Evolutionary conservation across 495 filamentous ascomycete species (phyloP).

Genomic region (Talaromyces ruber): DNA sequence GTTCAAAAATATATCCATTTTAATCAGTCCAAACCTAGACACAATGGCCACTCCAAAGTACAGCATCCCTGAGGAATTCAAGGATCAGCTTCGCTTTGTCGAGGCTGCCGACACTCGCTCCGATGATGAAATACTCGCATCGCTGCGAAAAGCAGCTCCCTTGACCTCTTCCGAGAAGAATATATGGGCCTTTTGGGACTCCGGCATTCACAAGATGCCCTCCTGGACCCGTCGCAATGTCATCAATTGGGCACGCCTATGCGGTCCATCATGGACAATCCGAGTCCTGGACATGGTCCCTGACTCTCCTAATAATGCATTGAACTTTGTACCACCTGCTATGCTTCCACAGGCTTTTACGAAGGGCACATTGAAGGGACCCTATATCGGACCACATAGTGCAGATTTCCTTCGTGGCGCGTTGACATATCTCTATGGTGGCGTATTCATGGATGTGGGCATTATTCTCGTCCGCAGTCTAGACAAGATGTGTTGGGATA

Average conservation of each 20-base stretch:
- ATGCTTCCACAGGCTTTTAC: conserved; percentile 10
- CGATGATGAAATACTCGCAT: not conserved
- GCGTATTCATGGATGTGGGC: conserved; percentile 18
- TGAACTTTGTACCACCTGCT: conserved; percentile 5
- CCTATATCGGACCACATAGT: conserved; percentile 12
- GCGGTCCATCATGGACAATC: conserved; percentile 14
- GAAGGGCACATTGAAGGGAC: conserved; percentile 12
- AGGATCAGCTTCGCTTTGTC: conserved; percentile 1
- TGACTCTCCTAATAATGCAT: conserved; percentile 10
- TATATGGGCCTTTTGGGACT: conserved; percentile 22
- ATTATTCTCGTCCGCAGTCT: conserved; percentile 13
- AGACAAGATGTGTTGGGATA: conserved; percentile 15
- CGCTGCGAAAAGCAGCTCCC: conserved; percentile 6
- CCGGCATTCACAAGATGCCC: conserved; percentile 13
- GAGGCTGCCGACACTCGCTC: conserved; percentile 1
- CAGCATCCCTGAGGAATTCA: not conserved
- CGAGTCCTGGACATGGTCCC: conserved; percentile 17
- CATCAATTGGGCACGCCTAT: conserved; percentile 14
- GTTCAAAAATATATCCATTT: not conserved
- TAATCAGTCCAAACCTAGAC: not conserved
- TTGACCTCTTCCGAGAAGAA: conserved; percentile 15
- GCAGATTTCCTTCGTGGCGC: conserved; percentile 16
- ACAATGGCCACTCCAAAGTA: not conserved
- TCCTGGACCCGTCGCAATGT: conserved; percentile 17
- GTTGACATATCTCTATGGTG: conserved; percentile 14